Conservation (phyloP, 352 stramenopile species). For the Phytophthora cryptogea region DNA sequence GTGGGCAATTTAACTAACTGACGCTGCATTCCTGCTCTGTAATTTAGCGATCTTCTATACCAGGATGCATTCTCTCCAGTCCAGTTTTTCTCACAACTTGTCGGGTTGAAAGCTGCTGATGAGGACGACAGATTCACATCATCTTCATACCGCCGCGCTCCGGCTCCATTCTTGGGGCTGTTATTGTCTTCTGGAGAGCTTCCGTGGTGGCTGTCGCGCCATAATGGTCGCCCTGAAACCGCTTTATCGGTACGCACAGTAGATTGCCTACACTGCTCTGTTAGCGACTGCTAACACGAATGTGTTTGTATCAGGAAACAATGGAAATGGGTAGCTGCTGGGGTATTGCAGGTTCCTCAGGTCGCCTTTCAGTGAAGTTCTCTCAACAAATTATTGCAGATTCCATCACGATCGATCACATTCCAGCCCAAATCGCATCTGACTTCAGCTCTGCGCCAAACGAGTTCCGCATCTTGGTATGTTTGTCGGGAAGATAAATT, state of each 20-base stretch:
- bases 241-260: constrained; percentile 63
- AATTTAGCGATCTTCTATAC: constrained; percentile 61
- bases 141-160: constrained; percentile 45
- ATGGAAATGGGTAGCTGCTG: constrained; percentile 88
- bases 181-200: constrained; percentile 54
- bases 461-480: constrained; percentile 67
- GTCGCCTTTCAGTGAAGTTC: constrained; percentile 81
- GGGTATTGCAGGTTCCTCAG: constrained; percentile 55
- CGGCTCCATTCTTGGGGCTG: constrained; percentile 40
- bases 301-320: constrained; percentile 51
- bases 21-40: neutral
- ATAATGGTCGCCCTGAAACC: constrained; percentile 78
- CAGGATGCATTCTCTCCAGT: constrained; percentile 37
- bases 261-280: too few species aligned
- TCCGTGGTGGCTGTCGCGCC: constrained; percentile 76
- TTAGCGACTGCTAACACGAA: too few species aligned
- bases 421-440: constrained; percentile 64
- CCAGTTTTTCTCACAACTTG: constrained; percentile 32
- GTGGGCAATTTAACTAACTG: too few species aligned
- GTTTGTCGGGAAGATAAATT: neutral
- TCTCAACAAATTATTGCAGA: constrained; percentile 64
- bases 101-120: constrained; percentile 29
- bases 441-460: constrained; percentile 75
- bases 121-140: constrained; percentile 61
- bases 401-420: constrained; percentile 81